Conservation (phyloP, 1,284 basidiomycete species). For the Cryptococcus sp. region DNA sequence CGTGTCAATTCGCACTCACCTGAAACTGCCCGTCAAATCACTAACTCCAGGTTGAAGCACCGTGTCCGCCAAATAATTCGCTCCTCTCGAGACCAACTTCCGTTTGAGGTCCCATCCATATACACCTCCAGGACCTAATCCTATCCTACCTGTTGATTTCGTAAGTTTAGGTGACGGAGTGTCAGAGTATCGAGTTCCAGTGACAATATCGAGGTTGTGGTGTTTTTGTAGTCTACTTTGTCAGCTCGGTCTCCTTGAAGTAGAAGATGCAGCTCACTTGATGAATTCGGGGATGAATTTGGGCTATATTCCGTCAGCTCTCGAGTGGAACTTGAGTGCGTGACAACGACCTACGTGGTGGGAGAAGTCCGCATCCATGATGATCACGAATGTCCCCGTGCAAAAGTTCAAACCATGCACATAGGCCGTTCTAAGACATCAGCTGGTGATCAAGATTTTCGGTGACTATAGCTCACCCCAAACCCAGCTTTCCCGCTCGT, state of each 20-base stretch:
- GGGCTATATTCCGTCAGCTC: conserved; percentile 53
- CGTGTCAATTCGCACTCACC: conserved; percentile 51
- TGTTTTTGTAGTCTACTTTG: conserved; percentile 63
- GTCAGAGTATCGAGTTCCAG: conserved; percentile 73
- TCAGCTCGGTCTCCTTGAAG: neutral
- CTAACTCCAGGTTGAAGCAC: conserved; percentile 76
- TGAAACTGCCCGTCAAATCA: conserved; percentile 80
- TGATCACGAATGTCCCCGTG: conserved; percentile 88
- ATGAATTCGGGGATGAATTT: conserved; percentile 88
- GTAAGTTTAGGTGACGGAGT: conserved; percentile 28
- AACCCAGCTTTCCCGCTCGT: conserved; percentile 78
- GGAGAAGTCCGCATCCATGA: conserved; percentile 95
- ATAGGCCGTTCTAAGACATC: conserved; percentile 68
- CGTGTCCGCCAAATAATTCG: conserved; percentile 79
- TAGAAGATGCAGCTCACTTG: conserved; percentile 50
- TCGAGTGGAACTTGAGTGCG: neutral
- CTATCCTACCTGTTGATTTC: conserved; percentile 24
- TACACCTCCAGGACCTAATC: conserved; percentile 65
- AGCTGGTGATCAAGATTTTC: neutral
- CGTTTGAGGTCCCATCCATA: conserved; percentile 85
- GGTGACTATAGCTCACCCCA: conserved; percentile 58
- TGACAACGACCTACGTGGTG: conserved; percentile 65
- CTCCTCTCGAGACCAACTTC: conserved; percentile 77
- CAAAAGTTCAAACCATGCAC: conserved; percentile 84
- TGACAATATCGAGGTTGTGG: conserved; percentile 81